These are phyloP conservation scores for Chlorella sp. DNA, from an alignment of 139 green algal genomes.

Conservation along the genomic window DNA sequence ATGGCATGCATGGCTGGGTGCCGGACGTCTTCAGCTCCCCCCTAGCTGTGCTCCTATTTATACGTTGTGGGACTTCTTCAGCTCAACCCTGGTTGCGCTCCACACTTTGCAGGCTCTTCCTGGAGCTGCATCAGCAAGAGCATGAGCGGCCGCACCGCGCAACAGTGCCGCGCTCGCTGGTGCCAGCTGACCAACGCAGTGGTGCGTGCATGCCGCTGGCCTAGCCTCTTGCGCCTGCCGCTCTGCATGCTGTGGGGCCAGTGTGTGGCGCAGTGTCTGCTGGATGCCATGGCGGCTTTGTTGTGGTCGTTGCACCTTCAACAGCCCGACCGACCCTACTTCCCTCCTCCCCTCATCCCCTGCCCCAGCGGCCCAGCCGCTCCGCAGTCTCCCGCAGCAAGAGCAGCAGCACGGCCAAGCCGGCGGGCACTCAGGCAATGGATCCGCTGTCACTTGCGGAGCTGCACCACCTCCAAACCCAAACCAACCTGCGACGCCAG, in stretches of 20 bases:
- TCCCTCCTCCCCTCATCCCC: background rate
- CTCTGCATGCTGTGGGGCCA: too few species aligned
- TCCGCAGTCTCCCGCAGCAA: constrained; percentile 3
- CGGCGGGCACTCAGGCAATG: background rate
- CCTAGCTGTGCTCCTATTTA: background rate
- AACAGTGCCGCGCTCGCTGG: constrained; percentile 85
- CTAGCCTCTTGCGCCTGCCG: too few species aligned
- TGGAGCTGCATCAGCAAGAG: constrained; percentile 73
- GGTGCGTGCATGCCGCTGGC: background rate
- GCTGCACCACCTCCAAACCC: background rate
- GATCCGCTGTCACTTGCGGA: background rate
- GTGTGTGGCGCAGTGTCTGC: too few species aligned
- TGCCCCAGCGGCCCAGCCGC: constrained; percentile 20
- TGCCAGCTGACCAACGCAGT: constrained; percentile 56
- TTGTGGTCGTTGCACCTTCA: background rate
- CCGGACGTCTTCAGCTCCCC: background rate
- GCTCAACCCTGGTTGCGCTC: too few species aligned
- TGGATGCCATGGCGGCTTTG: too few species aligned
- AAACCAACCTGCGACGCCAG: constrained; percentile 11
- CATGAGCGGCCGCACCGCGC: constrained; percentile 72
- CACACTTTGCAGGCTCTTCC: constrained; percentile 38
- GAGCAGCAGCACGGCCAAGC: background rate
- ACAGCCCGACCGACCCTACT: background rate
- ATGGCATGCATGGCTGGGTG: too few species aligned
- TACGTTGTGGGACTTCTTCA: too few species aligned